Conservation (phyloP, 1,139 yeast species). For the Candida sanyaensis region DNA sequence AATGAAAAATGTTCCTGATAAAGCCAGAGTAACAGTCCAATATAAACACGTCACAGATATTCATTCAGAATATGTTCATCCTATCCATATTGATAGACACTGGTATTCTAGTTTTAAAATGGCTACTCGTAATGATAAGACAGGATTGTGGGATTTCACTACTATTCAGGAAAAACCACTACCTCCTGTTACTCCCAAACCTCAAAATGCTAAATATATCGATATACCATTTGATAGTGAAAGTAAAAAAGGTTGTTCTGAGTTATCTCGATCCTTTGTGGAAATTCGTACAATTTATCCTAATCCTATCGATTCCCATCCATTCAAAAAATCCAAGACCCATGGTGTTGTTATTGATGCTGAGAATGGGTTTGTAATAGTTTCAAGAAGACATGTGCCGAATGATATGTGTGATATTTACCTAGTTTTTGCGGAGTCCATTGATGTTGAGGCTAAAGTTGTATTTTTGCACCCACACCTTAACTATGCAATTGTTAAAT, state of each 20-base stretch:
- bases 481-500: conserved; percentile 81
- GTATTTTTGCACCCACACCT: conserved; percentile 86
- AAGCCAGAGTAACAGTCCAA: conserved; percentile 66
- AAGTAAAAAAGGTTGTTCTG: conserved; percentile 50
- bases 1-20: conserved; percentile 76
- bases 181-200: conserved; percentile 44
- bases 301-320: conserved; percentile 72
- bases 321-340: conserved; percentile 60
- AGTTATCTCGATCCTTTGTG: conserved; percentile 57
- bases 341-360: conserved; percentile 86
- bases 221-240: conserved; percentile 64
- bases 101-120: conserved; percentile 75
- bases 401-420: conserved; percentile 82
- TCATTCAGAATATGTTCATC: conserved; percentile 67
- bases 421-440: conserved; percentile 82
- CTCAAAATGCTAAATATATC: conserved; percentile 69
- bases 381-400: conserved; percentile 78
- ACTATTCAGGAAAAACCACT: conserved; percentile 65
- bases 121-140: conserved; percentile 74
- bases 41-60: conserved; percentile 82
- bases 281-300: conserved; percentile 68
- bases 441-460: conserved; percentile 78
- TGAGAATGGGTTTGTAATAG: conserved; percentile 73
- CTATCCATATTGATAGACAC: conserved; percentile 77
- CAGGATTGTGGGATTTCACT: conserved; percentile 88